A percentile compares a stretch with the other conserved stretches of the same genome.
Evolutionary conservation across 805 yeast genomes (phyloP).

Genomic region (Starmera quercuum): DNA sequence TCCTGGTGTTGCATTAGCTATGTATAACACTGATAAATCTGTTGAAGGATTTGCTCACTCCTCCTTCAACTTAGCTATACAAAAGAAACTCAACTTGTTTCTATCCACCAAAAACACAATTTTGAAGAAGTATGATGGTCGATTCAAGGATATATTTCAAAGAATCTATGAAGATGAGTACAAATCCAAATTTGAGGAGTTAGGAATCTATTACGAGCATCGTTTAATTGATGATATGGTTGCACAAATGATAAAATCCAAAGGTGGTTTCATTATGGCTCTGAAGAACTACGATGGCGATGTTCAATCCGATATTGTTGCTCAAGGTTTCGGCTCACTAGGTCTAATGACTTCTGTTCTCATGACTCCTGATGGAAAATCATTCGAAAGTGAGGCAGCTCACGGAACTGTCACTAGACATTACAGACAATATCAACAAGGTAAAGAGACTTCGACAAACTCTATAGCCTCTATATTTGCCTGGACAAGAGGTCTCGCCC

Average conservation of each 20-base stretch:
- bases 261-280: constrained; percentile 77
- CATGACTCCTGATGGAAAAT: constrained; percentile 78
- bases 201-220: constrained; percentile 69
- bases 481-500: constrained; percentile 79
- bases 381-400: constrained; percentile 83
- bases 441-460: constrained; percentile 78
- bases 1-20: constrained; percentile 70
- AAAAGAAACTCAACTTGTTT: constrained; percentile 55
- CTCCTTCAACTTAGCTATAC: constrained; percentile 67
- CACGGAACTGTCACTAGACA: constrained; percentile 88
- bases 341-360: constrained; percentile 81
- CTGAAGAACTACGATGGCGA: constrained; percentile 84
- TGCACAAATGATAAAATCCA: constrained; percentile 80
- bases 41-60: constrained; percentile 74
- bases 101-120: constrained; percentile 76
- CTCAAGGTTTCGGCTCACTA: constrained; percentile 80
- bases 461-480: constrained; percentile 83
- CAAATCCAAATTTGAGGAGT: constrained; percentile 46
- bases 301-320: constrained; percentile 79
- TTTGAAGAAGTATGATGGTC: constrained; percentile 74
- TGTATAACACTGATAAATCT: constrained; percentile 79
- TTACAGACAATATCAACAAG: constrained; percentile 73
- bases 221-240: constrained; percentile 85
- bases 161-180: constrained; percentile 54
- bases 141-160: constrained; percentile 75